phyloP scores from a whole-genome alignment of 306 rosid species.

The Dalbergia cochinchinensis region DNA sequence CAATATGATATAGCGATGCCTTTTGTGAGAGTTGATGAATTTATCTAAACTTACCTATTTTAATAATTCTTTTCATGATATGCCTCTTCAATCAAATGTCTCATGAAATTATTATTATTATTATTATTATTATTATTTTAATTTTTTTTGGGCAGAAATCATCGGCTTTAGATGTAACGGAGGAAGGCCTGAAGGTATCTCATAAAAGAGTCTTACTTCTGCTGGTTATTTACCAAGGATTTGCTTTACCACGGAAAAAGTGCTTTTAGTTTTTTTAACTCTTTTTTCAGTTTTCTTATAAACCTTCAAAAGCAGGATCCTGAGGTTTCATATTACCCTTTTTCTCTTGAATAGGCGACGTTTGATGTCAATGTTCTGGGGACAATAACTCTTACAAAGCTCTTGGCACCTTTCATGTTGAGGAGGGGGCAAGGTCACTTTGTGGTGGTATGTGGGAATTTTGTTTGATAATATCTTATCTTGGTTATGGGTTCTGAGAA shows the following conservation, averaged over 20 bases:
- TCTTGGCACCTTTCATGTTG: slow-evolving; percentile 89
- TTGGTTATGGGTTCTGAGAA: slow-evolving; percentile 33
- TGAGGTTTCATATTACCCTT: slow-evolving; percentile 36
- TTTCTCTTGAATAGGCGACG: slow-evolving; percentile 67
- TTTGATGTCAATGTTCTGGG: slow-evolving; percentile 93
- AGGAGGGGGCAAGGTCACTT: slow-evolving; percentile 90
- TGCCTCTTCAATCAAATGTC: background rate
- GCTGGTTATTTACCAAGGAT: slow-evolving; percentile 24
- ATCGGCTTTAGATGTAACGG: slow-evolving; percentile 75
- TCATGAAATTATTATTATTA: background rate
- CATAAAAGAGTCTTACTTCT: slow-evolving; percentile 37
- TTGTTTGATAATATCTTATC: slow-evolving; percentile 23
- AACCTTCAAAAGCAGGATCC: slow-evolving; percentile 37
- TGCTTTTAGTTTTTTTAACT: background rate
- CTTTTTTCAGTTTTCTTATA: slow-evolving; percentile 1
- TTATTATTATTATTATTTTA: too few species aligned
- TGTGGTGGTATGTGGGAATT: slow-evolving; percentile 83
- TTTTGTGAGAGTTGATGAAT: slow-evolving; percentile 12
- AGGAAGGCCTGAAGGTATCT: slow-evolving; percentile 81
- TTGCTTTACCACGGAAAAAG: background rate
- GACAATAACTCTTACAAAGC: slow-evolving; percentile 83
- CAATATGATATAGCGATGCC: background rate
- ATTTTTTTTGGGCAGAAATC: slow-evolving; percentile 67
- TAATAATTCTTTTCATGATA: slow-evolving; percentile 8
- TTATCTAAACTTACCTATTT: slow-evolving; percentile 16